These are phyloP conservation scores for Colletotrichum viniferum DNA, from an alignment of 2,329 filamentous ascomycete species.

Conservation along the genomic window DNA sequence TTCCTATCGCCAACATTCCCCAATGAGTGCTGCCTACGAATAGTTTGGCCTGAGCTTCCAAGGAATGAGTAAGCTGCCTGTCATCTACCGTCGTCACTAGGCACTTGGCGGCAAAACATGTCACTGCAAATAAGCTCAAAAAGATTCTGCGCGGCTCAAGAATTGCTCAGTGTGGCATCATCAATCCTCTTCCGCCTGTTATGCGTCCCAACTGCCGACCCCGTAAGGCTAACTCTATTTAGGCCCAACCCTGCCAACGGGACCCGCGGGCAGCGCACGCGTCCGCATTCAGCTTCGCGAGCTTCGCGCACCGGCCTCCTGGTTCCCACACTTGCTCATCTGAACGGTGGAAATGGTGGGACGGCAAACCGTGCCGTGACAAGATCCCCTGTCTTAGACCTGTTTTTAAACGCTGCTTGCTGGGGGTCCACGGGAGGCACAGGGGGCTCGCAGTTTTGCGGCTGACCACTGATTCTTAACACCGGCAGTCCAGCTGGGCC, in stretches of 20 bases:
- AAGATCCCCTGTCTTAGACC: not conserved
- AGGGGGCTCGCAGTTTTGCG: not conserved
- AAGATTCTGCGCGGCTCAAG: not conserved
- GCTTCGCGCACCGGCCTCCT: not conserved
- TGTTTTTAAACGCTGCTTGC: not conserved
- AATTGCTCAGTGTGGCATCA: not conserved
- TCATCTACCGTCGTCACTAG: not conserved
- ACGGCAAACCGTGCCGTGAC: conserved; percentile 4
- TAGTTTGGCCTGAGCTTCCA: not conserved
- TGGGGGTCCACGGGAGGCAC: not conserved
- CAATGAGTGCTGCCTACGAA: not conserved
- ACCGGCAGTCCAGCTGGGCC: not conserved
- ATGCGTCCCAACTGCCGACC: not conserved
- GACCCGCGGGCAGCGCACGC: conserved; percentile 8
- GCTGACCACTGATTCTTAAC: not conserved
- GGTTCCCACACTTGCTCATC: not conserved
- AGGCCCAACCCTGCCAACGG: not conserved
- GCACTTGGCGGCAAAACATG: not conserved
- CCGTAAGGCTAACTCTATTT: not conserved
- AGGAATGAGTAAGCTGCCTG: not conserved
- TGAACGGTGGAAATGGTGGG: not conserved
- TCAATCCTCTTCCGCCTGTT: too few species aligned
- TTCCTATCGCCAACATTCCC: not conserved
- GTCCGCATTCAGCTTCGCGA: not conserved
- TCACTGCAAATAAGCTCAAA: not conserved